Conservation (phyloP, 345 rosid species). For the Hypericum perforatum region DNA sequence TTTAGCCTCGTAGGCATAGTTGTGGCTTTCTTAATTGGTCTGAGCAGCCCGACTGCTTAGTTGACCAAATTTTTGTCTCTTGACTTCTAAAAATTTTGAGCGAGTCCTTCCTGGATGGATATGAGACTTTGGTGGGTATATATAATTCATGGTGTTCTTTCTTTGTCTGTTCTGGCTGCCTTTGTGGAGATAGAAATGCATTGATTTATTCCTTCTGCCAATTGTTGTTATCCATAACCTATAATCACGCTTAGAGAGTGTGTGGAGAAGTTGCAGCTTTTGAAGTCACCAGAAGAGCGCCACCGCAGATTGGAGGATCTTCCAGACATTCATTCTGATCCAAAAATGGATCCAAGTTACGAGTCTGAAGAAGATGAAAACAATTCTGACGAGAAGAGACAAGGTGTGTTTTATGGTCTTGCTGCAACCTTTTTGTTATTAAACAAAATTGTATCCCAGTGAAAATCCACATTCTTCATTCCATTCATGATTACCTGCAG, state of each 20-base stretch:
- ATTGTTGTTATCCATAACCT: conserved; percentile 45
- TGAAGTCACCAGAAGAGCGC: conserved; percentile 91
- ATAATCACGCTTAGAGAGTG: conserved; percentile 86
- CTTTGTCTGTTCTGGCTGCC: too few species aligned
- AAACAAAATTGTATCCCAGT: conserved; percentile 1
- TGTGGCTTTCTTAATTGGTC: too few species aligned
- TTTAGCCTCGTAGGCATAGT: too few species aligned
- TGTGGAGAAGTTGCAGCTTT: conserved; percentile 89
- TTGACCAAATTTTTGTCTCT: too few species aligned
- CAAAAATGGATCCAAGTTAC: conserved; percentile 94
- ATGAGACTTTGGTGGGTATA: too few species aligned
- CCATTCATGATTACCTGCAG: not conserved
- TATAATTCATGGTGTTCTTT: too few species aligned
- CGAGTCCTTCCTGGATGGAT: too few species aligned
- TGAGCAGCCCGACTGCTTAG: too few species aligned
- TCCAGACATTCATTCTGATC: conserved; percentile 93
- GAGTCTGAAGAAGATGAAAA: conserved; percentile 84
- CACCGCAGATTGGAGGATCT: conserved; percentile 84
- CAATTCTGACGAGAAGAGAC: conserved; percentile 52
- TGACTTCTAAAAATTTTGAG: too few species aligned
- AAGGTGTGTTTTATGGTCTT: conserved; percentile 35
- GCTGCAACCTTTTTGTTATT: not conserved
- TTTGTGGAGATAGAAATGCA: too few species aligned
- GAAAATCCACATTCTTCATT: not conserved
- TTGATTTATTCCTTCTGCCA: not conserved